Percentiles rank a stretch among this genome's conserved stretches.
phyloP scores from a whole-genome alignment of 371 early-diverging fungal species.

The Zancudomyces culisetae region DNA sequence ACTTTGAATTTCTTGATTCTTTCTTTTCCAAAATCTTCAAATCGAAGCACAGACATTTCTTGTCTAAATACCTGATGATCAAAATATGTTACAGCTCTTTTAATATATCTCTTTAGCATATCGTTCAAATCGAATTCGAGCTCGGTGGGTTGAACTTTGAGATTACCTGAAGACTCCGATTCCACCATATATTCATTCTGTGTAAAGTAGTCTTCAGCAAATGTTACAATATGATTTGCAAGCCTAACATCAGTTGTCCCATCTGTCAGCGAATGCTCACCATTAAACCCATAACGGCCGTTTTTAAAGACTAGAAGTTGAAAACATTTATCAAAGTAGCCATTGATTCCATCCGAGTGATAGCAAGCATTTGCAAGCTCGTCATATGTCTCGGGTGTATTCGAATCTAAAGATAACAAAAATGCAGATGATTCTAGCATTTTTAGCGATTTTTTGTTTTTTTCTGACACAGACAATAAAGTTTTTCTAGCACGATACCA shows the following conservation, averaged over 20 bases:
- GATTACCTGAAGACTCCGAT: not conserved
- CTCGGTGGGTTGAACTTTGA: not conserved
- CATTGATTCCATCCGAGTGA: constrained; percentile 24
- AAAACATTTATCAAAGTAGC: constrained; percentile 30
- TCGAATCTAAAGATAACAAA: constrained; percentile 36
- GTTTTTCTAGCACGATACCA: constrained; percentile 27
- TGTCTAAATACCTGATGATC: constrained; percentile 17
- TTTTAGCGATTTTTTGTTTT: constrained; percentile 27
- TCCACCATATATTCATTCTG: not conserved
- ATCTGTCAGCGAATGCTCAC: constrained; percentile 29
- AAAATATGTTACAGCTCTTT: constrained; percentile 15
- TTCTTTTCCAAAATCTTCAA: constrained; percentile 44
- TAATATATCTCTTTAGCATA: constrained; percentile 10
- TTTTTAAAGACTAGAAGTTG: constrained; percentile 27
- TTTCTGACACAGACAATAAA: constrained; percentile 21
- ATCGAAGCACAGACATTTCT: constrained; percentile 42
- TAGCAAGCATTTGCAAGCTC: constrained; percentile 29
- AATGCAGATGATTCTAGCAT: constrained; percentile 35
- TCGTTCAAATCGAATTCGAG: constrained; percentile 13
- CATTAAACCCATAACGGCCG: constrained; percentile 26
- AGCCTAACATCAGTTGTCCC: constrained; percentile 26
- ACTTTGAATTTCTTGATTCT: constrained; percentile 46
- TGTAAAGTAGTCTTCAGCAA: constrained; percentile 6
- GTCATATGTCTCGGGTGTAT: constrained; percentile 30
- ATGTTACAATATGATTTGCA: constrained; percentile 13